A percentile compares a stretch with the other conserved stretches of the same genome.
Conservation (phyloP, 345 rosid genomes). For the Eucalyptus curtisii region DNA sequence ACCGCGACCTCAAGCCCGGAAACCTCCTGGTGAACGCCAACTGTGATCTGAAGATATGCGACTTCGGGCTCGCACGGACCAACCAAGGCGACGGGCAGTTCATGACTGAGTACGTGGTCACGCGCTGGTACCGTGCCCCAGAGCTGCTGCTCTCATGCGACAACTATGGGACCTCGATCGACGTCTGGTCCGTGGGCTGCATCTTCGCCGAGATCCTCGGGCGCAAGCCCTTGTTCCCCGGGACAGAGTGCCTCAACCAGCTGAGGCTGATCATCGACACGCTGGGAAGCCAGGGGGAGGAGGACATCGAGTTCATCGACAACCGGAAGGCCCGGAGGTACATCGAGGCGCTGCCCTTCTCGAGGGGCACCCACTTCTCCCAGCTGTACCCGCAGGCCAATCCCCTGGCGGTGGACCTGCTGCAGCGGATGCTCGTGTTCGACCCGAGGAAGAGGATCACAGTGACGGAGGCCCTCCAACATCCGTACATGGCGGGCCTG, state of each 20-base stretch:
- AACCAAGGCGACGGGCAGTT: constrained; percentile 56
- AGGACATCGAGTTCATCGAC: constrained; percentile 67
- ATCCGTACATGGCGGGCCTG: constrained; percentile 58
- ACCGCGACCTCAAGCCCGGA: constrained; percentile 85
- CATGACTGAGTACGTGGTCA: constrained; percentile 87
- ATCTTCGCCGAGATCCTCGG: constrained; percentile 87
- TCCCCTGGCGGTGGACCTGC: constrained; percentile 66
- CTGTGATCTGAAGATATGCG: constrained; percentile 77
- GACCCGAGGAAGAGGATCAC: constrained; percentile 73
- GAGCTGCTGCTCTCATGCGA: constrained; percentile 86
- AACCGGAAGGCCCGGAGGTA: constrained; percentile 54
- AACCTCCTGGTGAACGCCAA: constrained; percentile 79
- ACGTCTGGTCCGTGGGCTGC: constrained; percentile 92
- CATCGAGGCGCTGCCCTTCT: constrained; percentile 56
- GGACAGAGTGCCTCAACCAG: constrained; percentile 79
- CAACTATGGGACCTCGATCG: constrained; percentile 75
- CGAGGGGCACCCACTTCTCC: constrained; percentile 37
- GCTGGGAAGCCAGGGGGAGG: constrained; percentile 63
- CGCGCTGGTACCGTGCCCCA: constrained; percentile 94
- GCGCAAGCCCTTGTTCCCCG: constrained; percentile 71
- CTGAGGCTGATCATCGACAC: constrained; percentile 58
- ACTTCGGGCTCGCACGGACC: constrained; percentile 81
- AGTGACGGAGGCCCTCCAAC: constrained; percentile 65
- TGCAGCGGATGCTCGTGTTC: constrained; percentile 64
- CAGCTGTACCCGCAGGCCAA: constrained; percentile 57